Base-by-base conservation (phyloP, 768 basidiomycete species). In the Suillus ampliporus region DNA sequence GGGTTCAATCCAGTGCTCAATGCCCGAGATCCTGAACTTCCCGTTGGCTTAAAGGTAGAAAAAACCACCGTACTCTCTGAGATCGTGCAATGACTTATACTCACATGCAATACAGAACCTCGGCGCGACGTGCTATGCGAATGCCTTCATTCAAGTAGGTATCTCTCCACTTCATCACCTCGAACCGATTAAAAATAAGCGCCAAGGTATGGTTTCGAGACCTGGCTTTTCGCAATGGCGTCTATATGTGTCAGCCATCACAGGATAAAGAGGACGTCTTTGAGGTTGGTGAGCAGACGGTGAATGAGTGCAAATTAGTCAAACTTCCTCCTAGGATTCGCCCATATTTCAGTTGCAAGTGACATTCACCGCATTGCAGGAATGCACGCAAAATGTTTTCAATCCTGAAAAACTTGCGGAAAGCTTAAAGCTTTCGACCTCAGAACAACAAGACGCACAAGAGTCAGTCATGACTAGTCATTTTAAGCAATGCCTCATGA, bases 91-190 rank as follows among this genome's bases (percentile, higher is more conserved):
- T 51, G 47, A 48, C 47, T 41, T 52, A 44, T 50, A 60, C 48
- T 68, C 35, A 46, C 38, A 43, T 48, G 50, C 23, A 37, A 64
- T 37, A 37, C 69, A 95, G 94, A 98, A 99, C 73, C 85, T 99
- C 21, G 97, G 97, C 5, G 96, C 96, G 19, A 98, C 97, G 4
- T 99, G 97, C 73, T 99, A 98, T 68, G 95, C 94, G 64, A 97
- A 97, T 74, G 94, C 94, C 21, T 97, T 92, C 65, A 82, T 99
- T 50, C 96, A 99, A 79, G 94, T 90, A 68, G 41, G 71, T 69
- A 38, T 56, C 34, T 41, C 35, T 50, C 23, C 38, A 38, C 38
- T 21, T 40, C n/a, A 35, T 63, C 52, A 28, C n/a, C 17, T 19
- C 13, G 8, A 19, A 54, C 53, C n/a, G 63, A 56, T 59, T 65